Evolutionary conservation across 305 asterid genomes (phyloP).

Genomic region (Fraxinus albicans): DNA sequence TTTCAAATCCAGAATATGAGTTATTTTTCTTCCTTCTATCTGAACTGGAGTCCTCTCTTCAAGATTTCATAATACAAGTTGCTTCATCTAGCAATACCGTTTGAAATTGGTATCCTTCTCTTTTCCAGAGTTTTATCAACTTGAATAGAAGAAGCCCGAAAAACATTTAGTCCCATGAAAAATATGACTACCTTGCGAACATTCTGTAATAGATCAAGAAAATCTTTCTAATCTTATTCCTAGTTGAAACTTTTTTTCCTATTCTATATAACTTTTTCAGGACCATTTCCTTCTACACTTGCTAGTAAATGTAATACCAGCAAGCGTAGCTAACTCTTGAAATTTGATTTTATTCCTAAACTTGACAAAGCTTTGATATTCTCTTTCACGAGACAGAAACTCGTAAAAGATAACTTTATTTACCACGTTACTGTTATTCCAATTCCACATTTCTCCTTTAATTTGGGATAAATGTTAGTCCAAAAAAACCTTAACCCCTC

Average conservation of each 20-base stretch:
- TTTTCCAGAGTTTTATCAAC: too few species aligned
- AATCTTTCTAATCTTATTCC: background rate
- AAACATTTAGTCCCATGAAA: background rate
- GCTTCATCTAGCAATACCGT: too few species aligned
- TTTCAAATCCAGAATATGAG: background rate
- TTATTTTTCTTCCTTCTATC: background rate
- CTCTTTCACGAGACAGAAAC: background rate
- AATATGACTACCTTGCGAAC: background rate
- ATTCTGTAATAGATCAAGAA: background rate
- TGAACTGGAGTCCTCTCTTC: background rate
- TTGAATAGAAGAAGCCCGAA: background rate
- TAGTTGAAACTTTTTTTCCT: background rate
- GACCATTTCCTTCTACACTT: background rate
- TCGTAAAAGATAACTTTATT: background rate
- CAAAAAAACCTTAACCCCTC: background rate
- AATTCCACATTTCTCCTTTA: background rate
- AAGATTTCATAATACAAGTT: too few species aligned
- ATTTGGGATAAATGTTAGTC: background rate
- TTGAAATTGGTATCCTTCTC: too few species aligned
- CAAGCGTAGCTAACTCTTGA: background rate
- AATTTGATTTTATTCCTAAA: background rate
- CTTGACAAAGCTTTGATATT: background rate
- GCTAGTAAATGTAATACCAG: background rate
- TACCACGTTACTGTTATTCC: background rate
- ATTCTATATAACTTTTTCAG: background rate